Base-by-base conservation (phyloP, 139 green algal species). In the Coelastrella sp. region DNA sequence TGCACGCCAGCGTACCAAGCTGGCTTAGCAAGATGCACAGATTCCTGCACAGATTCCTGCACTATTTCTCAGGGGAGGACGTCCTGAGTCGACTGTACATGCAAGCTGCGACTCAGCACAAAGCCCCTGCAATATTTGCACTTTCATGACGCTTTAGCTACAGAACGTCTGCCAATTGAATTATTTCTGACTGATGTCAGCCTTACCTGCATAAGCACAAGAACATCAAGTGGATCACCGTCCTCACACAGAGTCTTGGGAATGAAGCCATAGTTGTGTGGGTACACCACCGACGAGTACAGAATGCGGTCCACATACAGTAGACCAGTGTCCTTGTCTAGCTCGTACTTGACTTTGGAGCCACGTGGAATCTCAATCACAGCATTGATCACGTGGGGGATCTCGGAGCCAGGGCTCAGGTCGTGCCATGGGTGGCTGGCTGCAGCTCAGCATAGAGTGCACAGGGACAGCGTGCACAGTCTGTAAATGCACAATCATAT, bases 161-260 rank as follows among this genome's bases (percentile, higher is more conserved):
- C 32, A 47, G 32, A 47, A 47, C 32, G 32, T 47, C 32, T 47
- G 32, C 32, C 32, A 47, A 47, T 47, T 47, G 1, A 0, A 47
- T 47, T 47, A 47, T 47, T 47, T 47, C 0, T 47, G 32, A 47
- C 32, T 47, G 32, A 2, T 47, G 32, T 47, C 32, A 47, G 32
- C 32, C 84, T 5, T 57, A 83, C 86, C 86, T 90, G 93, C 97
- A 98, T 98, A 61, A 99, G 95, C 23, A 99, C 97, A 10, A 99
- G 95, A 76, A 99, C 93, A 90, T 99, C 98, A 68, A 99, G 82
- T 7, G 98, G 96, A 87, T 99, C 98, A 75, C 97, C 94, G 92
- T 99, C 98, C 87, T 99, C 97, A 92, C 98, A 99, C 65, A 99
- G 95, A 4, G 98, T 99, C 90, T 97, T 96, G 58, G 98, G 98